A percentile compares a stretch with the other conserved stretches of the same genome.
These are phyloP conservation scores for Ceriops tagal DNA, from an alignment of 345 rosid genomes.

Conservation along the genomic window DNA sequence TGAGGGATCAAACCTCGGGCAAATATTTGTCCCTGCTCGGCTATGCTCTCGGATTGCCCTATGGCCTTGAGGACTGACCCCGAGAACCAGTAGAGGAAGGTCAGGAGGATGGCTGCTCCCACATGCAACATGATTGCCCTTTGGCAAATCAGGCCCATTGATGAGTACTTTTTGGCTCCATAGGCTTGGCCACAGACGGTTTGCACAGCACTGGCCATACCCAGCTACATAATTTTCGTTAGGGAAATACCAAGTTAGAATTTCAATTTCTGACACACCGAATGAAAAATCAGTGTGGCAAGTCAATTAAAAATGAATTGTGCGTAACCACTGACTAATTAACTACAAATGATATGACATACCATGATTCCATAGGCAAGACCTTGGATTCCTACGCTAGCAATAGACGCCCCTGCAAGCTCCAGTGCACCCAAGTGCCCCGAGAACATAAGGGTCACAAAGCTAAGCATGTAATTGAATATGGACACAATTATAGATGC, in stretches of 20 bases:
- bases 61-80: slow-evolving; percentile 49
- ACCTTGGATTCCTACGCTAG: slow-evolving; percentile 87
- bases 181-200: slow-evolving; percentile 96
- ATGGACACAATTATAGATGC: slow-evolving; percentile 67
- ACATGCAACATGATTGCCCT: slow-evolving; percentile 75
- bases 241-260: background rate
- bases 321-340: too few species aligned
- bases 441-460: slow-evolving; percentile 68
- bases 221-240: slow-evolving; percentile 39
- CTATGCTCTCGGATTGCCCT: slow-evolving; percentile 61
- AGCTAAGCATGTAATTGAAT: slow-evolving; percentile 78
- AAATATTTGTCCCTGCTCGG: slow-evolving; percentile 65
- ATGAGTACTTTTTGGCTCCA: slow-evolving; percentile 64
- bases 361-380: slow-evolving; percentile 97
- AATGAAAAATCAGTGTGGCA: too few species aligned
- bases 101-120: slow-evolving; percentile 64
- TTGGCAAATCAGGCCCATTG: slow-evolving; percentile 89
- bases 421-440: slow-evolving; percentile 75
- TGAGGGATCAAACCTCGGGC: slow-evolving; percentile 78
- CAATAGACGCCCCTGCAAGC: slow-evolving; percentile 87
- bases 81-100: slow-evolving; percentile 67
- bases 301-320: too few species aligned
- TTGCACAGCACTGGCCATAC: slow-evolving; percentile 97
- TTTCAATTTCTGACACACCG: background rate
- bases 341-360: background rate